phyloP scores from a whole-genome alignment of 208 protist genomes.

The Entamoeba dispar region DNA sequence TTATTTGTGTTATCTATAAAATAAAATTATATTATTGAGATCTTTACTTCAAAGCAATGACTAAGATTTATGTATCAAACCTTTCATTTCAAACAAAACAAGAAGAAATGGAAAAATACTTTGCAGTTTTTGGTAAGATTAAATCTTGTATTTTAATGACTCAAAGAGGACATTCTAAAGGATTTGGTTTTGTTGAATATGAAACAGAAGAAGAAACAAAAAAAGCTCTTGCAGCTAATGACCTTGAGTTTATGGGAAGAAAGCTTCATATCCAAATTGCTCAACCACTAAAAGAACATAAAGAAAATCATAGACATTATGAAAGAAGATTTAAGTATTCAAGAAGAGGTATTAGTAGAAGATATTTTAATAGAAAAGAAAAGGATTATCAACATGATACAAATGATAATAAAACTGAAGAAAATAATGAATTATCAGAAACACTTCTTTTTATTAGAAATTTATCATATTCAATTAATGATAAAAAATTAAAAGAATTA shows the following conservation, averaged over 20 bases:
- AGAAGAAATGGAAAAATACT: background rate
- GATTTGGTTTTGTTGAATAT: background rate
- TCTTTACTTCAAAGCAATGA: background rate
- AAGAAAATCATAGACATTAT: background rate
- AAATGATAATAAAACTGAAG: background rate
- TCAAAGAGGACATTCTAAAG: background rate
- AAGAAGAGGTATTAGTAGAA: background rate
- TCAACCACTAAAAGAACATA: background rate
- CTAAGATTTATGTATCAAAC: background rate
- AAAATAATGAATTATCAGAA: background rate
- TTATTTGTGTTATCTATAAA: no score
- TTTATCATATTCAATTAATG: background rate
- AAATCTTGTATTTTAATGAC: background rate
- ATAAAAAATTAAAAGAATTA: background rate
- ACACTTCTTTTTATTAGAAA: background rate
- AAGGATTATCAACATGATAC: background rate
- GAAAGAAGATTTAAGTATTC: background rate
- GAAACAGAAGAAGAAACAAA: background rate
- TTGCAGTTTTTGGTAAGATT: background rate
- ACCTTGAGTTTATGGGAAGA: background rate
- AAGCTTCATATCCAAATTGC: background rate
- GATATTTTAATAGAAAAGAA: background rate
- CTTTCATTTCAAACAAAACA: background rate
- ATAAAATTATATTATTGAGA: no score
- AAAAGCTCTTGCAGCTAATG: background rate